A percentile compares a stretch with the other conserved stretches of the same genome.
phyloP scores from a whole-genome alignment of 306 rosid genomes.

The Inga oerstediana region DNA sequence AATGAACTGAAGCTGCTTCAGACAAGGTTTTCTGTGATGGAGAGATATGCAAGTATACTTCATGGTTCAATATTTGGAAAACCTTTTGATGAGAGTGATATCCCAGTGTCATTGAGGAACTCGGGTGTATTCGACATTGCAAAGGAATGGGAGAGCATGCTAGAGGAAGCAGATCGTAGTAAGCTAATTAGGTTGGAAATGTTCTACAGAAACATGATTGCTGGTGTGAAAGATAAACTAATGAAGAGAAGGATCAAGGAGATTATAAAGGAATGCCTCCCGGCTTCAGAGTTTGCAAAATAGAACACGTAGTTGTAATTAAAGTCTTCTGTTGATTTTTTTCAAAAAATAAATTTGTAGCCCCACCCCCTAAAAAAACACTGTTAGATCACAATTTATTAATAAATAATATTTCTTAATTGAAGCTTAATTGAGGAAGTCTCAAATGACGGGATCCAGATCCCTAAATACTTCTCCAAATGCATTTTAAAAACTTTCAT shows the following conservation, averaged over 20 bases:
- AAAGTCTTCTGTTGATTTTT: background rate
- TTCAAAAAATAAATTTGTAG: too few species aligned
- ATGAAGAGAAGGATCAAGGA: slow-evolving; percentile 75
- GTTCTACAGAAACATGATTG: slow-evolving; percentile 51
- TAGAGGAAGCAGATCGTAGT: slow-evolving; percentile 67
- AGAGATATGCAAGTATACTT: slow-evolving; percentile 69
- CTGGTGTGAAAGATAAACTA: slow-evolving; percentile 54
- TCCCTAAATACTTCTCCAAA: background rate
- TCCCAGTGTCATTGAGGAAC: slow-evolving; percentile 60
- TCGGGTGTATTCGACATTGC: slow-evolving; percentile 60
- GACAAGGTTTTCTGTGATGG: slow-evolving; percentile 65
- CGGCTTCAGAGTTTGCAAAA: slow-evolving; percentile 28
- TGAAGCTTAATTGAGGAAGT: background rate
- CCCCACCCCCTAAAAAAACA: too few species aligned
- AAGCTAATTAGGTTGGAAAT: slow-evolving; percentile 66
- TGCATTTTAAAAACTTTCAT: background rate
- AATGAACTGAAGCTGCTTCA: slow-evolving; percentile 67
- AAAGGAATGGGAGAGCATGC: slow-evolving; percentile 86
- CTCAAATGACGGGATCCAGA: background rate
- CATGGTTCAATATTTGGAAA: slow-evolving; percentile 84
- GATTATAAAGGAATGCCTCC: slow-evolving; percentile 68
- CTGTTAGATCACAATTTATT: background rate
- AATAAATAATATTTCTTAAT: background rate
- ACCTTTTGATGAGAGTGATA: slow-evolving; percentile 72
- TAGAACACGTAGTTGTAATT: background rate